phyloP scores from a whole-genome alignment of 2,329 filamentous ascomycete species.

The Fonsecaea multimorphosa region DNA sequence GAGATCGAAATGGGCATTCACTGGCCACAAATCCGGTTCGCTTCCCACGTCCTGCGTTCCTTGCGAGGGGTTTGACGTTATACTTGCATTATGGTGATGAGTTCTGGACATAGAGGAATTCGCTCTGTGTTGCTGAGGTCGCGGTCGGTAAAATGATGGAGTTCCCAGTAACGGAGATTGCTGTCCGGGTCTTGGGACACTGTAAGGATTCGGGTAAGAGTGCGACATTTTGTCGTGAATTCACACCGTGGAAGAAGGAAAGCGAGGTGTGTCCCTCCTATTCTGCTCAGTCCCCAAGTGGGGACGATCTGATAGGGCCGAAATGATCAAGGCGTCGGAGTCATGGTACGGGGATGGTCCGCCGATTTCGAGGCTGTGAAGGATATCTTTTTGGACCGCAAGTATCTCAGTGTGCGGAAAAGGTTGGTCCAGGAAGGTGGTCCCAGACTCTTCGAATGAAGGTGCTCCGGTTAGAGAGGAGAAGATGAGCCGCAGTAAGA shows the following conservation, averaged over 20 bases:
- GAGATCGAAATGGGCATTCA: conserved; percentile 11
- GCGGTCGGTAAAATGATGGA: conserved; percentile 14
- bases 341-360: conserved; percentile 26
- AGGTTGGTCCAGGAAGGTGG: not conserved
- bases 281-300: conserved; percentile 20
- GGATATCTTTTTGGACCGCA: conserved; percentile 10
- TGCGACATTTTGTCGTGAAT: conserved; percentile 26
- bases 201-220: conserved; percentile 12
- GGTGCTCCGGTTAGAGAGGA: not conserved
- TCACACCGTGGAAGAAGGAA: conserved; percentile 3
- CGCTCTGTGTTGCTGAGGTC: conserved; percentile 4
- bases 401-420: conserved; percentile 9
- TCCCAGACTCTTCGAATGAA: not conserved
- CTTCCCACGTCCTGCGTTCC: conserved; percentile 4
- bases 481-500: conserved; percentile 21
- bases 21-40: conserved; percentile 12
- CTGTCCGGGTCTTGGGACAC: conserved; percentile 18
- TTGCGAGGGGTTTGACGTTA: conserved; percentile 34
- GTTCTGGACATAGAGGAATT: conserved; percentile 11
- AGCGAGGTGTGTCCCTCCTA: conserved; percentile 14
- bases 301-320: conserved; percentile 22
- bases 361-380: conserved; percentile 22
- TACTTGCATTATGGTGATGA: conserved; percentile 26
- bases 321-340: conserved; percentile 19
- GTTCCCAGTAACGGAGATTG: conserved; percentile 19